Conservation (phyloP, 805 yeast genomes). For the Sugiyamaella chiloensis region DNA sequence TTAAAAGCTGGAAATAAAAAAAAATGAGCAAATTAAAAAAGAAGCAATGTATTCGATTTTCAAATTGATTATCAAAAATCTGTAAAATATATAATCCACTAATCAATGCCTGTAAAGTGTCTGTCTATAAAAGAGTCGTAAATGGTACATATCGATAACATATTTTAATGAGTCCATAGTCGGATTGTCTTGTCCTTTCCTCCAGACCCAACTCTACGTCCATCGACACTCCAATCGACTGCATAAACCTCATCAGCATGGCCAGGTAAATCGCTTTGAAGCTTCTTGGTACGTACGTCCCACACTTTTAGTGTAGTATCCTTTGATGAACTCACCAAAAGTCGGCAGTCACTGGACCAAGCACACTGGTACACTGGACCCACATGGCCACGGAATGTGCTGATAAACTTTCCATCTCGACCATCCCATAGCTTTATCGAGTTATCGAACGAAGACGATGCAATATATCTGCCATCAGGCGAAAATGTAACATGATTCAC, state of each 20-base stretch:
- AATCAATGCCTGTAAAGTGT: no score
- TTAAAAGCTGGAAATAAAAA: not conserved
- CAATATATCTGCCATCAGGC: constrained; percentile 89
- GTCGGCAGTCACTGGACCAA: constrained; percentile 93
- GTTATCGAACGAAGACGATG: constrained; percentile 93
- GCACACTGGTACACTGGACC: constrained; percentile 97
- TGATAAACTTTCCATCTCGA: constrained; percentile 78
- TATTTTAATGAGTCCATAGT: constrained; percentile 65
- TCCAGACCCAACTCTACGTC: constrained; percentile 91
- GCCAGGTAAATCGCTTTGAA: constrained; percentile 89
- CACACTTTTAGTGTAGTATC: constrained; percentile 95
- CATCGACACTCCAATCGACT: constrained; percentile 97
- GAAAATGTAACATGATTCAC: constrained; percentile 95
- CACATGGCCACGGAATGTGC: constrained; percentile 94
- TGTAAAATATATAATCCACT: no score
- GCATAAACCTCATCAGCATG: constrained; percentile 95
- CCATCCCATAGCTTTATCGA: constrained; percentile 97
- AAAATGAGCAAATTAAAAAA: not conserved
- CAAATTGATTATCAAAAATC: not conserved
- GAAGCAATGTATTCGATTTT: not conserved
- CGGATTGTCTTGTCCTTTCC: constrained; percentile 95
- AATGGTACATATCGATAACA: not conserved
- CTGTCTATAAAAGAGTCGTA: no score
- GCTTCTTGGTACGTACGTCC: constrained; percentile 85
- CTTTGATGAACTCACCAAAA: constrained; percentile 89